Base-by-base conservation (phyloP, 305 asterid species). In the Galium porrigens region DNA sequence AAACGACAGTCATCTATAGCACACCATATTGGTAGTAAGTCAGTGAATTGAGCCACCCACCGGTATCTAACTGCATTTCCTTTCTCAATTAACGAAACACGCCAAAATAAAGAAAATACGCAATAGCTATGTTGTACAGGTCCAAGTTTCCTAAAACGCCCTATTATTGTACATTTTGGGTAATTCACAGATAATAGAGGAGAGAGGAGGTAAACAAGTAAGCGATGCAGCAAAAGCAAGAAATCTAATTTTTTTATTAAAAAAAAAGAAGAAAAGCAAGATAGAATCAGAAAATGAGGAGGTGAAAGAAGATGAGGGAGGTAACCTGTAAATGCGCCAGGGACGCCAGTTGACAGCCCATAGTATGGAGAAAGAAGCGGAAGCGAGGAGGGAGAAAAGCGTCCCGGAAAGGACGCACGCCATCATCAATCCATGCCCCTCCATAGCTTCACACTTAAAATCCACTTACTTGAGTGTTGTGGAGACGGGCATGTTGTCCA, bases 301-400 rank as follows among this genome's bases (percentile, higher is more conserved):
- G 52, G 66, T 6, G 37, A 34, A 65, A 63, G 55, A 33, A 18
- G 57, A 54, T 65, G 9, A 52, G 46, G n/a, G n/a, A n/a, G n/a
- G 59, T 74, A 65, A 87, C 97, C 99, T 94, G 58, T 87, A 94
- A 71, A 89, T 85, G 61, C 99, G 96, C 99, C 99, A 94, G 2
- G 99, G 99, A 71, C 99, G 80, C 99, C 99, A 94, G 81, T 89
- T 94, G 63, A 94, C 99, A 70, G 85, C 87, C 99, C 99, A 94
- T 58, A 89, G 96, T 78, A 94, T 76, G 66, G 73, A 85, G 70
- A 89, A 94, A 70, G 99, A 87, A 73, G 92, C 95, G 30, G 86
- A 77, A 65, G 89, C 82, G 32, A 94, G 80, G 76, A 87, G 74
- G 49, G 86, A 74, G 78, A 94, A 84, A 77, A 94, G 86, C 63